Evolutionary conservation across 805 yeast species (phyloP), one percentile per base, ranked within the genome.

Genomic region (Debaryomyces castellii): DNA sequence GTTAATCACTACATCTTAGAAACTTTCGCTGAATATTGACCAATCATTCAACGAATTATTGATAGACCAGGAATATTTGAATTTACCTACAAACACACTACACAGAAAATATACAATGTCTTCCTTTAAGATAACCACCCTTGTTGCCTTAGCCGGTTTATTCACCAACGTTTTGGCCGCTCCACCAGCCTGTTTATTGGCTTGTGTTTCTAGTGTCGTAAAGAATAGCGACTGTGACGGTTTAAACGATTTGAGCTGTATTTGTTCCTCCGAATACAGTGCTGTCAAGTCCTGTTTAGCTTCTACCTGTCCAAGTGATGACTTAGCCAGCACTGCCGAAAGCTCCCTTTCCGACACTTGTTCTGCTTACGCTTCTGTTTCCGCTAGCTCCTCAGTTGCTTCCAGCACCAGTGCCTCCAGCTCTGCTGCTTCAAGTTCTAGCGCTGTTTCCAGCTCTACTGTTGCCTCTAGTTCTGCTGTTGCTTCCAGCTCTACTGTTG

Each of bases 121-220:
- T 34, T 44, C 51, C 42, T 54, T 57, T 46, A 61, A 52, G 41
- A 51, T 51, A 55, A 50, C 70, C 39, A 52, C 62, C 28, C 53
- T 60, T 38, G 53, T 63, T 41, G 66, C 66, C 21, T 54, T 73
- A 47, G 72, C 76, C 43, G 64, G 77, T 24, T 63, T 67, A 49
- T 55, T 74, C 46, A 69, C 78, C 20, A 58, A 74, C 25, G 76
- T 77, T 24, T 78, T 81, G 39, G 84, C 87, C 44, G 75, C 92
- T 45, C 94, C 96, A 42, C 96, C 97, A 49, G 96, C 97, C 32
- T 90, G 96, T 75, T 71, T 90, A 54, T 75, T 90, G 64, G 95
- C 96, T 34, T 89, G 96, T 79, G 92, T 87, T 48, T 78, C 89
- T 46, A 76, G 80, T 58, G 91, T 86, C 45, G 73, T 77, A 51